Evolutionary conservation across 2,329 filamentous ascomycete genomes (phyloP).

Genomic region (Monilinia fructigena): DNA sequence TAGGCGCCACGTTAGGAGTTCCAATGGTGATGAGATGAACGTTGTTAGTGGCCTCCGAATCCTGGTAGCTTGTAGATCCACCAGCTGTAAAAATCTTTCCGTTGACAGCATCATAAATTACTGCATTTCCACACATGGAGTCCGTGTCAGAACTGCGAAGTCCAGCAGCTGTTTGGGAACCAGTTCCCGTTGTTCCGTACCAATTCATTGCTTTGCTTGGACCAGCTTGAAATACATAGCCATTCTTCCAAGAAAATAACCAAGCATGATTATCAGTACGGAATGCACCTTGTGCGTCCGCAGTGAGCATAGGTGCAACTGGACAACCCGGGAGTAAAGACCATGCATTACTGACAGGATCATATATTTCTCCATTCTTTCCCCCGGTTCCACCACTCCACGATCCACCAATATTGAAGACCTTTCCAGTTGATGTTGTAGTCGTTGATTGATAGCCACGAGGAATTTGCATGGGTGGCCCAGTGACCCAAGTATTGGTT

Average conservation of each 20-base stretch:
- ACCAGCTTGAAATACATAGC: slow-evolving; percentile 34
- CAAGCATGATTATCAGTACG: slow-evolving; percentile 54
- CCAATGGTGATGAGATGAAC: slow-evolving; percentile 52
- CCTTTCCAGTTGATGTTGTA: slow-evolving; percentile 42
- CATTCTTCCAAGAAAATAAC: slow-evolving; percentile 39
- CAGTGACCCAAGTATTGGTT: slow-evolving; percentile 33
- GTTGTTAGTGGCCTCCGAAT: slow-evolving; percentile 44
- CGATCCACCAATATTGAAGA: slow-evolving; percentile 58
- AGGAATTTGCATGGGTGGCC: slow-evolving; percentile 18
- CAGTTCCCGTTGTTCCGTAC: slow-evolving; percentile 50
- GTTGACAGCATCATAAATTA: slow-evolving; percentile 56
- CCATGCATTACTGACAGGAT: slow-evolving; percentile 49
- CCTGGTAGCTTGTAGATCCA: slow-evolving; percentile 49
- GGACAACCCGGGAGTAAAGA: slow-evolving; percentile 45
- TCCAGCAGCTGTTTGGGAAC: slow-evolving; percentile 46
- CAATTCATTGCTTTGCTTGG: slow-evolving; percentile 52
- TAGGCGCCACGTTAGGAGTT: slow-evolving; percentile 33
- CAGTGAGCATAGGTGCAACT: slow-evolving; percentile 52
- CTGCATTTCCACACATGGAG: slow-evolving; percentile 55
- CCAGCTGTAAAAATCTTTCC: slow-evolving; percentile 57
- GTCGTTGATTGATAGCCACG: slow-evolving; percentile 18
- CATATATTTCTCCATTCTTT: slow-evolving; percentile 58
- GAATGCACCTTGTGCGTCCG: slow-evolving; percentile 46
- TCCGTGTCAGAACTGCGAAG: slow-evolving; percentile 46
- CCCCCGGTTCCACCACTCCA: slow-evolving; percentile 50